Base-by-base conservation (phyloP, 148 eudicot genomes). In the Spergularia bocconei region DNA sequence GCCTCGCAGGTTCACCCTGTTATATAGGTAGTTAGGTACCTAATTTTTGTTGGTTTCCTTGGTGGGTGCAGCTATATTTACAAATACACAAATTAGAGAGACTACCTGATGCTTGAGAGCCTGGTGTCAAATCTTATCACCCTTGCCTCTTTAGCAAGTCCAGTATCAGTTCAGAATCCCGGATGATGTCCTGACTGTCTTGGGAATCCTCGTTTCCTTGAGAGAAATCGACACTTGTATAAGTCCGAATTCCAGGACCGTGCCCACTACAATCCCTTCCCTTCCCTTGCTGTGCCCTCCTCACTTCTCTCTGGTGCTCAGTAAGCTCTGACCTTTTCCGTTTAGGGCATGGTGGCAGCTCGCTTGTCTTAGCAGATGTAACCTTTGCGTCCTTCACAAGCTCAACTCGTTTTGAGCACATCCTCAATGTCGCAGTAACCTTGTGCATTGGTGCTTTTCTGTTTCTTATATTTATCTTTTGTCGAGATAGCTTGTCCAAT, bases 281-380 rank as follows among this genome's bases (percentile, higher is more conserved):
- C 62, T 86, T 84, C 48, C 98, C 98, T 81, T 91, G 98, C 54
- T 91, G 97, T 17, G 97, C 97, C 68, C 90, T 85, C 77, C 97
- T 86, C 83, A 91, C 97, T 85, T 91, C 97, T 82, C 83, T 88
- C 78, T 93, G 97, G 84, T 87, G 98, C 75, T 93, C 95, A 10
- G 97, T 93, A 21, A 88, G 79, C 54, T 93, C 97, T 25, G 55
- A 16, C 63, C 82, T 78, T 80, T 80, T 89, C 70, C 94, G 79
- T 80, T 91, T 93, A 25, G 64, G 67, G 54, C 57, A 73, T 16
- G 63, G 73, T 67, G 21, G 69, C 68, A 39, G 61, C 33, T 71
- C 76, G 16, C 68, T 67, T 10, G 59, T 77, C 39, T 52, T 17
- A 52, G 67, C 53, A 33, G 56, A 33, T 52, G 71, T 80, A 19